Base-by-base conservation (phyloP, 192 early-diverging fungal species). In the Chytriomyces sp. region DNA sequence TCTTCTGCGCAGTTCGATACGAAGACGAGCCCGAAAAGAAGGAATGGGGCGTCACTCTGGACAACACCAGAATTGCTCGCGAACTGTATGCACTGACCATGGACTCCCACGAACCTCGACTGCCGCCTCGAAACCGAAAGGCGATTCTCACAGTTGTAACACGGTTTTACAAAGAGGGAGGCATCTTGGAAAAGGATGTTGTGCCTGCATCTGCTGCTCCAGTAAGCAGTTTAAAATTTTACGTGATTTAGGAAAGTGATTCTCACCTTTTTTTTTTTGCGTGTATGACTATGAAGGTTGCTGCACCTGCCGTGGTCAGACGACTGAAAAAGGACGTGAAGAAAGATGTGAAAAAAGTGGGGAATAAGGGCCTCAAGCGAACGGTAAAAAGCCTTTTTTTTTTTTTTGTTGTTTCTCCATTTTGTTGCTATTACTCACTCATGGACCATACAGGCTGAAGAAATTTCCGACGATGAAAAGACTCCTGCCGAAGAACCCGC, bases 21-120 rank as follows among this genome's bases (percentile, higher is more conserved):
- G 71, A 73, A 62, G 71, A 73, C 45, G 71, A 73, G 53, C 71
- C 71, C 4, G 71, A 73, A 62, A 73, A 73, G 71, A 73, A 73
- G 71, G 60, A 61, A 10, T 73, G n/a, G 10, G 28, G 20, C 7
- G 44, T 73, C 11, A n/a, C 11, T 10, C 45, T 73, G 43, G 43
- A 60, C 71, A 61, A 63, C 8, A 63, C 71, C 13, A 16, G 71
- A 10, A 63, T 73, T 59, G 10, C 16, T 6, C 53, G 26, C 16
- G 71, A 60, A 26, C 10, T 73, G 11, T 48, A 73, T 28, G 20
- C 9, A 28, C 45, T 73, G 71, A 47, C 62, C 7, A 9, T 49
- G 11, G 44, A 62, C 10, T 28, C 18, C 4, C 10, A 35, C 9
- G 49, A 35, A 11, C 11, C 18, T 43, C 24, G 24, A 26, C 63